Evolutionary conservation across 305 asterid species (phyloP).

Genomic region (Caryopteris hybrid): DNA sequence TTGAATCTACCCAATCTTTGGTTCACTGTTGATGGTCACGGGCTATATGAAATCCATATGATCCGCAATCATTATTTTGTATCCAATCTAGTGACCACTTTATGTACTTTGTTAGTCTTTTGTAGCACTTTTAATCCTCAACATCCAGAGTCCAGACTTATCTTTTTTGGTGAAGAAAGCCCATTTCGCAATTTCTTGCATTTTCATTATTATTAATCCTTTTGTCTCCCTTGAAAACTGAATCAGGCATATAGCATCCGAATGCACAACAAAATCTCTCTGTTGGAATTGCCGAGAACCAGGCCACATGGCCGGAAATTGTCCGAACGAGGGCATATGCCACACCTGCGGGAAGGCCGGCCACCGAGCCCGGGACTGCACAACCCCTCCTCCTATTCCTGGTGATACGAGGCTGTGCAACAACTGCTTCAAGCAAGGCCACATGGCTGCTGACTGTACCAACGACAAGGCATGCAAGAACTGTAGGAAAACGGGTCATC

Average conservation of each 20-base stretch:
- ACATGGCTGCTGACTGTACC: slow-evolving; percentile 81
- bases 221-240: not conserved
- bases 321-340: slow-evolving; percentile 95
- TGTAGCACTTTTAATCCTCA: too few relatives aligned
- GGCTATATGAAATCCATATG: too few relatives aligned
- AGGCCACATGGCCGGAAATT: slow-evolving; percentile 94
- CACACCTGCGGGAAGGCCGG: slow-evolving; percentile 98
- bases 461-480: slow-evolving; percentile 98
- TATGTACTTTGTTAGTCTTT: too few relatives aligned
- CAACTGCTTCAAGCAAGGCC: slow-evolving; percentile 98
- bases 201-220: not conserved
- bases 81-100: not conserved
- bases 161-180: not conserved
- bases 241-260: slow-evolving; percentile 84
- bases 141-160: too few relatives aligned
- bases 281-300: slow-evolving; percentile 99
- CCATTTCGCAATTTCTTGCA: not conserved
- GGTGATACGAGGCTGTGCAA: slow-evolving; percentile 97
- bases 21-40: too few relatives aligned
- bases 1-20: too few relatives aligned
- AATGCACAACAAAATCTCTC: slow-evolving; percentile 79
- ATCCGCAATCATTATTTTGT: too few relatives aligned
- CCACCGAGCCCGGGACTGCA: slow-evolving; percentile 91
- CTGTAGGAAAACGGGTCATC: slow-evolving; percentile 91
- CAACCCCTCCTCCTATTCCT: slow-evolving; percentile 63